phyloP scores from a whole-genome alignment of 495 filamentous ascomycete genomes.

The Neurospora sp. region DNA sequence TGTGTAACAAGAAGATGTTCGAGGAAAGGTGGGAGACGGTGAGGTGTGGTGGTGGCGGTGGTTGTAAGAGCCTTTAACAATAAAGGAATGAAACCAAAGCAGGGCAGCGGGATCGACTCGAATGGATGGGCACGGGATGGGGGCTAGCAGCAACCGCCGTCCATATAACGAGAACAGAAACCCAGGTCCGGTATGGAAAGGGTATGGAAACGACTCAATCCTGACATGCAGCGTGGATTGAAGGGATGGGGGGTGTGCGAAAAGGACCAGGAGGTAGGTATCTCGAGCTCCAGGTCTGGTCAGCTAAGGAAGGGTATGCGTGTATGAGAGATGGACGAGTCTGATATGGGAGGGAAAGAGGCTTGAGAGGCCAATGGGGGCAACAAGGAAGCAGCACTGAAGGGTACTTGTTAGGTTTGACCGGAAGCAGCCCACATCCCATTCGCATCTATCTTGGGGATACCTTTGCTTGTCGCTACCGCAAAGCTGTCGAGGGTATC shows the following conservation, averaged over 20 bases:
- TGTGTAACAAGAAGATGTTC: conserved; percentile 42
- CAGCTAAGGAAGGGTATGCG: background rate
- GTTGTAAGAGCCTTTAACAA: conserved; percentile 4
- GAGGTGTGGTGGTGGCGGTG: conserved; percentile 7
- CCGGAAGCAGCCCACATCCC: conserved; percentile 14
- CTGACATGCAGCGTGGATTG: conserved; percentile 8
- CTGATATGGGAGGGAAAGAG: background rate
- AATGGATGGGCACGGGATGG: conserved; percentile 25
- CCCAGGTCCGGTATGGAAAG: background rate
- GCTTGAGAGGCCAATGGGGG: background rate
- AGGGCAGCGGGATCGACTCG: conserved; percentile 19
- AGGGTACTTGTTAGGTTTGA: conserved; percentile 2
- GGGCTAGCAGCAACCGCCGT: conserved; percentile 10
- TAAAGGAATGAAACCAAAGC: conserved; percentile 8
- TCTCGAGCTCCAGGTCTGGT: conserved; percentile 1
- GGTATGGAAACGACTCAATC: conserved; percentile 8
- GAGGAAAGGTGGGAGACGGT: conserved; percentile 23
- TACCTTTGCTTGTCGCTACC: background rate
- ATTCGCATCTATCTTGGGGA: background rate
- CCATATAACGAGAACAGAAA: background rate
- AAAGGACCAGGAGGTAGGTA: background rate
- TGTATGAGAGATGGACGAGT: background rate
- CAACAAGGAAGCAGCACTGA: background rate
- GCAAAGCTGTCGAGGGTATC: background rate
- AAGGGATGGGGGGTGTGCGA: conserved; percentile 7